A percentile compares a stretch with the other conserved stretches of the same genome.
phyloP scores from a whole-genome alignment of 1,139 yeast genomes.

The Magnusiomyces tetraspermus region DNA sequence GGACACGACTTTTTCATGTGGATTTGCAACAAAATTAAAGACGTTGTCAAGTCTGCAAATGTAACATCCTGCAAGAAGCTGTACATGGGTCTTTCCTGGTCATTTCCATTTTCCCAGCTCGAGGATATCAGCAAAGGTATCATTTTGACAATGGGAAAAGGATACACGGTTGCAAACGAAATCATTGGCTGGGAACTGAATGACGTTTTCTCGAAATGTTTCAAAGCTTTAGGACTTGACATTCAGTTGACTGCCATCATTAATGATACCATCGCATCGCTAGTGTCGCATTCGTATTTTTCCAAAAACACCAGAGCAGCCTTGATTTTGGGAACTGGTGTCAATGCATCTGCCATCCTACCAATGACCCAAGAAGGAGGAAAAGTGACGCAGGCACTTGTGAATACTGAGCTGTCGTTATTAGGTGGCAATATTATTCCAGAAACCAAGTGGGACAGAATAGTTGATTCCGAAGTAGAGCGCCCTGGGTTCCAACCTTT shows the following conservation, averaged over 20 bases:
- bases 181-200: constrained; percentile 71
- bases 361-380: constrained; percentile 17
- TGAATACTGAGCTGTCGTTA: constrained; percentile 32
- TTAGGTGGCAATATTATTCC: constrained; percentile 44
- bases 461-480: constrained; percentile 55
- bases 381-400: constrained; percentile 15
- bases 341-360: constrained; percentile 44
- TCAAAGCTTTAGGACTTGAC: constrained; percentile 37
- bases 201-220: constrained; percentile 46
- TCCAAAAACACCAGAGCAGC: constrained; percentile 62
- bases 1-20: constrained; percentile 53
- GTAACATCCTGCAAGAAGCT: constrained; percentile 16
- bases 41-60: constrained; percentile 41
- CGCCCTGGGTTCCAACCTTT: constrained; percentile 77
- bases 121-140: constrained; percentile 58
- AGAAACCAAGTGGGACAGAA: constrained; percentile 58
- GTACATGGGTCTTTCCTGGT: constrained; percentile 29
- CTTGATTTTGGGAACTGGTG: constrained; percentile 85
- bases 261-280: constrained; percentile 83
- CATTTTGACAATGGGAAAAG: constrained; percentile 85
- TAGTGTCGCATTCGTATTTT: constrained; percentile 66
- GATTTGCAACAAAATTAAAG: constrained; percentile 45
- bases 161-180: constrained; percentile 61
- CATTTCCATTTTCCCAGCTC: constrained; percentile 29
- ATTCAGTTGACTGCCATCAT: constrained; percentile 72